Base-by-base conservation (phyloP, 768 basidiomycete genomes). In the Pleurotus ostreatus region DNA sequence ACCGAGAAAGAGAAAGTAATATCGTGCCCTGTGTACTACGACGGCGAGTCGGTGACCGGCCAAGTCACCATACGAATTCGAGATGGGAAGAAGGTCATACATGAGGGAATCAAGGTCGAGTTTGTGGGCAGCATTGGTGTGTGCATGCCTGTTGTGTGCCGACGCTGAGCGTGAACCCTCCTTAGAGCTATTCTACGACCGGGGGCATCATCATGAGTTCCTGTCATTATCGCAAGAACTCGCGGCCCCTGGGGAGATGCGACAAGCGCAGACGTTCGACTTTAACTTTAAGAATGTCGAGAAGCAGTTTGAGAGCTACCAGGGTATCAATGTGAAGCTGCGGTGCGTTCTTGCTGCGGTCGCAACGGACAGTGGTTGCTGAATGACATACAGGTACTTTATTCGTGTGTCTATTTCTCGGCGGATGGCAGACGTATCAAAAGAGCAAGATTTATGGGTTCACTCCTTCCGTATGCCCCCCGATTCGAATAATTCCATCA, bases 231-330 rank as follows among this genome's bases (percentile, higher is more conserved):
- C 94, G 0, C 94, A 98, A 72, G 96, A 98, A 65, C 78, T 98
- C 22, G 94, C 95, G 2, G 87, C 92, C 0, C 94, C 94, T n/a
- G 94, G 94, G 34, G 97, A 99, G 67, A 87, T 99, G 86, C 84
- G 97, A 44, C 89, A 93, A 65, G 94, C 94, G 0, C 95, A 98
- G 72, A 93, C 94, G 7, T 97, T 87, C 63, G 95, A 98, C 53
- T 98, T 99, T 72, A 82, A 86, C 65, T 98, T 99, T 82, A 98
- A 98, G 80, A 99, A 96, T 66, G 91, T 99, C 40, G 97, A 99
- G 84, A 98, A 99, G 77, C 94, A 98, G 69, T 98, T 91, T 62
- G 96, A 98, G 77, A 92, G 89, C 63, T 98, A 98, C 69, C 88
- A 93, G 63, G 97, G 97, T 4, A 98, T 98, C 68, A 99, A 98